These are phyloP conservation scores for Murraya koenigii DNA, from an alignment of 345 rosid species.

Conservation along the genomic window DNA sequence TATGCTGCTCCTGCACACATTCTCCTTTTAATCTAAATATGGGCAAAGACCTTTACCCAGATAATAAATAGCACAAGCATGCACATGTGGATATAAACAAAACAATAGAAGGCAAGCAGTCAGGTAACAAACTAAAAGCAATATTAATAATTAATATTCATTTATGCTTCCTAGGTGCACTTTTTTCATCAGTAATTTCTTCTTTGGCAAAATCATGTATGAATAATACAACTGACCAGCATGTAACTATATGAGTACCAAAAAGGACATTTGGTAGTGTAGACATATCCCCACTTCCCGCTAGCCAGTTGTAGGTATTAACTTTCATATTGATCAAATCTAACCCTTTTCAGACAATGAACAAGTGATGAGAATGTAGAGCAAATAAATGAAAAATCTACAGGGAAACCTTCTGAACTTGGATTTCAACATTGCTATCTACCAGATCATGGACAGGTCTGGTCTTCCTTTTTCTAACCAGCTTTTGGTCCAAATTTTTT, in stretches of 20 bases:
- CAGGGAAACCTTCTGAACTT: constrained; percentile 15
- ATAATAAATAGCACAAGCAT: neutral
- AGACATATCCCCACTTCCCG: neutral
- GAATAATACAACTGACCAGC: constrained; percentile 1
- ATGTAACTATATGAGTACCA: neutral
- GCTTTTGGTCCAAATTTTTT: constrained; percentile 12
- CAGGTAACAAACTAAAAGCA: neutral
- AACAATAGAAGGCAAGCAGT: neutral
- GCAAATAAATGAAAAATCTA: constrained; percentile 2
- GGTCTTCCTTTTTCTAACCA: constrained; percentile 22
- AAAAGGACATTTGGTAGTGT: neutral
- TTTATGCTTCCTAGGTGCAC: neutral
- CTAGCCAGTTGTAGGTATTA: neutral
- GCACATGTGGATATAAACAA: neutral
- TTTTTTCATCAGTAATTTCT: neutral
- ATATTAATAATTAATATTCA: neutral
- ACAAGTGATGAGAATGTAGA: constrained; percentile 6
- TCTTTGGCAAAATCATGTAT: neutral
- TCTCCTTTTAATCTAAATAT: neutral
- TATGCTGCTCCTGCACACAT: neutral
- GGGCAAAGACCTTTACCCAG: neutral
- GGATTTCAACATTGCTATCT: constrained; percentile 2
- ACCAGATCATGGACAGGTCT: constrained; percentile 25
- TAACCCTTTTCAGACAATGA: neutral
- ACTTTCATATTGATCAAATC: neutral